Evolutionary conservation across 2,329 filamentous ascomycete genomes (phyloP), one percentile per base, ranked within the genome.

Genomic region (Stagonosporopsis tanaceti): DNA sequence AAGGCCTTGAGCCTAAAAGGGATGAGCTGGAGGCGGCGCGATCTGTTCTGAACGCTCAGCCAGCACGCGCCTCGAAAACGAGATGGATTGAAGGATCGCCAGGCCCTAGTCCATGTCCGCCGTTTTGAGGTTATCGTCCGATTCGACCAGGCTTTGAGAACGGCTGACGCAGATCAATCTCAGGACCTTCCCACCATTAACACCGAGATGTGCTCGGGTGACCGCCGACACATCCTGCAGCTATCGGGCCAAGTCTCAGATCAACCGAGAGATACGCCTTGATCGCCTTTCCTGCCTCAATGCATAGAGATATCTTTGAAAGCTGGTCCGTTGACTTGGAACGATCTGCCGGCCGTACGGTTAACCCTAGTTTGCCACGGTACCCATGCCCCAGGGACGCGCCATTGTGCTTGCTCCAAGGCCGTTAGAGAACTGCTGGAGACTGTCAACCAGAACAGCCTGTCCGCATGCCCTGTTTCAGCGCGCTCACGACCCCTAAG

Each of bases 151-250:
- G 70, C 57, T 58, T 37, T 50, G 27, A 48, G 63, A 67, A 65
- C 66, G 64, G 70, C 68, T 69, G 67, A 68, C 66, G 72, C 65
- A 72, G 72, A 76, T 76, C 72, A 67, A 69, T 69, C 63, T 53
- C 53, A 48, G 65, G 56, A 64, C 59, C 62, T 68, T 60, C 62
- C 63, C 62, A 65, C 65, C 40, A 50, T 47, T 57, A 46, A 63
- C 62, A 59, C 56, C 61, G 62, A 63, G 53, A 59, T 64, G 62
- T 58, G 65, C 64, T 69, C 66, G 67, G 63, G 66, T 70, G 70
- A 68, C 64, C 65, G 61, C 61, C 58, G 62, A 62, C 48, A 65
- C 53, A 62, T 64, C 56, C 62, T 62, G 65, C 53, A 52, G 50
- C 50, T 54, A 53, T 44, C 56, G 55, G 55, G 68, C 69, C 65